Conservation (phyloP, 129 eudicot species). For the Helianthus tuberosus region DNA sequence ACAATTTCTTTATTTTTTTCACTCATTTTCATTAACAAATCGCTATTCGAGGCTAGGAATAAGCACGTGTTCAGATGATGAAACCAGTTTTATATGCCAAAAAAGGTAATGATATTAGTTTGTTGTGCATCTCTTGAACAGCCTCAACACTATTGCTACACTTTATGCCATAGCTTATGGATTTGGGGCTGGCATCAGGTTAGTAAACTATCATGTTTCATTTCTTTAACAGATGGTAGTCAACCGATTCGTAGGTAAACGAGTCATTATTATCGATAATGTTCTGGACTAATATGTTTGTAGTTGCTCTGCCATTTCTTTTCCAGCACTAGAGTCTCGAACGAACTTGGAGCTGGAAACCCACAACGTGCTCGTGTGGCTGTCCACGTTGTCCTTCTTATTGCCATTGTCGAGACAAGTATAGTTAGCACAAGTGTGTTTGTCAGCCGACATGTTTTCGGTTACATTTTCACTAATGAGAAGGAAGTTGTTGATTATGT, state of each 20-base stretch:
- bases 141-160: slow-evolving; percentile 60
- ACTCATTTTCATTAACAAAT: not conserved
- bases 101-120: not conserved
- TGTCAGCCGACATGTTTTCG: slow-evolving; percentile 51
- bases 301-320: not conserved
- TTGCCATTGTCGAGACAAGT: slow-evolving; percentile 47
- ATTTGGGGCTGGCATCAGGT: slow-evolving; percentile 76
- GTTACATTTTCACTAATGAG: slow-evolving; percentile 70
- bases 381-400: slow-evolving; percentile 51
- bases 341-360: slow-evolving; percentile 72
- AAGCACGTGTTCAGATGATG: not conserved
- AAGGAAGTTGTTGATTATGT: slow-evolving; percentile 78
- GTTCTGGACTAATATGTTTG: not conserved
- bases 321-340: slow-evolving; percentile 75
- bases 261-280: too few species aligned
- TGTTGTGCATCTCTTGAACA: slow-evolving; percentile 31
- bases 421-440: slow-evolving; percentile 43
- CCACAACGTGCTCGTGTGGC: slow-evolving; percentile 61
- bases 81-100: not conserved
- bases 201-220: not conserved
- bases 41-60: not conserved
- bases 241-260: too few species aligned
- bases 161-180: slow-evolving; percentile 72
- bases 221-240: not conserved
- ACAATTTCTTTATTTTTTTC: not conserved